phyloP scores from a whole-genome alignment of 2,329 filamentous ascomycete genomes.

The Xylaria sp. region DNA sequence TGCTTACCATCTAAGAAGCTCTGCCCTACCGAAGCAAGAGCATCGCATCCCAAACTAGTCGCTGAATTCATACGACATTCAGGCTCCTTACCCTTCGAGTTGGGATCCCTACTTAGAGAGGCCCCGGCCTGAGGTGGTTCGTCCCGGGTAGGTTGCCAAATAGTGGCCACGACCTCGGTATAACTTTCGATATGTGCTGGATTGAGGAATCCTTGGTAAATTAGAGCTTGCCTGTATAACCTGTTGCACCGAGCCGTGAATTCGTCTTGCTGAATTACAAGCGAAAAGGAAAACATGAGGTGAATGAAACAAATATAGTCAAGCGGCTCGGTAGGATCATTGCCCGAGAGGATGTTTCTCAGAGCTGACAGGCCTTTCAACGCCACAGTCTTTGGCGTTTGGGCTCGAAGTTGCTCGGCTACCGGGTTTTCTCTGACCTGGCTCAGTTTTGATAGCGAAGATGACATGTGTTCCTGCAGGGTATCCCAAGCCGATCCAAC shows the following conservation, averaged over 20 bases:
- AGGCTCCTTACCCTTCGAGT: slow-evolving; percentile 48
- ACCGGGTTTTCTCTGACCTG: slow-evolving; percentile 46
- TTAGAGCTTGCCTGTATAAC: slow-evolving; percentile 52
- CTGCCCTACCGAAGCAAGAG: slow-evolving; percentile 45
- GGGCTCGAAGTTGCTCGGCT: slow-evolving; percentile 43
- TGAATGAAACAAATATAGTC: slow-evolving; percentile 56
- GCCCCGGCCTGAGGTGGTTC: slow-evolving; percentile 25
- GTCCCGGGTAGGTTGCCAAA: slow-evolving; percentile 52
- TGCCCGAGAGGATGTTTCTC: slow-evolving; percentile 43
- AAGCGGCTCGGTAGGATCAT: slow-evolving; percentile 43
- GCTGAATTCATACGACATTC: slow-evolving; percentile 25
- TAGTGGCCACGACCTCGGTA: slow-evolving; percentile 45
- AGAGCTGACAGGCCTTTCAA: slow-evolving; percentile 47
- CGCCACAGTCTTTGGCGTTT: slow-evolving; percentile 45
- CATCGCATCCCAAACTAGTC: slow-evolving; percentile 36
- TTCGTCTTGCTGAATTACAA: slow-evolving; percentile 49
- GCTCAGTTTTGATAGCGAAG: slow-evolving; percentile 48
- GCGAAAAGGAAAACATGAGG: slow-evolving; percentile 53
- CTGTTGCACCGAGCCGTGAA: slow-evolving; percentile 39
- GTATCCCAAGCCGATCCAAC: slow-evolving; percentile 49
- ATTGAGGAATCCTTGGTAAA: slow-evolving; percentile 47
- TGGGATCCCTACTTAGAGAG: slow-evolving; percentile 28
- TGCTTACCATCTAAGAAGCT: slow-evolving; percentile 56
- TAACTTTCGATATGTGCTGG: slow-evolving; percentile 44
- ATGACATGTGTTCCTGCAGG: slow-evolving; percentile 49